A percentile compares a stretch with the other conserved stretches of the same genome.
These are phyloP conservation scores for Silybum marianum DNA, from an alignment of 129 eudicot genomes.

Conservation along the genomic window DNA sequence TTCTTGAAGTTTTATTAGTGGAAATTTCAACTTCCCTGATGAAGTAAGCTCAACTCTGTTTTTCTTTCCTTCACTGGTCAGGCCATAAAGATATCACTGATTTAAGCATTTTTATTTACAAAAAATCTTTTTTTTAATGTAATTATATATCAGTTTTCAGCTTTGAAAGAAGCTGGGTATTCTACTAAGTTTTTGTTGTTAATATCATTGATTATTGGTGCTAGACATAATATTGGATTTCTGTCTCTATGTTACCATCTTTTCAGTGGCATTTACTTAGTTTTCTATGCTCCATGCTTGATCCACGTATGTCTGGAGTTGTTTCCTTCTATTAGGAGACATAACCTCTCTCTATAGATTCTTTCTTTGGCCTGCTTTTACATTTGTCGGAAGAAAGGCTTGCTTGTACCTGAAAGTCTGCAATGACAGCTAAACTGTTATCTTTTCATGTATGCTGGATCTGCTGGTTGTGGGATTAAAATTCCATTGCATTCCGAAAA, in stretches of 20 bases:
- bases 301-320: neutral
- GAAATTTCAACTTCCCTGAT: neutral
- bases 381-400: neutral
- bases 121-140: neutral
- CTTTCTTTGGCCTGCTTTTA: neutral
- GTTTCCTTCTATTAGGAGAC: neutral
- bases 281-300: neutral
- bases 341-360: neutral
- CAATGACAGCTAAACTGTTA: neutral
- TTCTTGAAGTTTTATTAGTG: constrained; percentile 2
- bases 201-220: neutral
- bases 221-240: neutral
- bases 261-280: neutral
- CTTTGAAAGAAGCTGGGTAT: constrained; percentile 1
- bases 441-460: neutral
- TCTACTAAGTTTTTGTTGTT: neutral
- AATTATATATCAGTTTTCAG: neutral
- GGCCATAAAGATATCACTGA: neutral
- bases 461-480: neutral
- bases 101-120: constrained; percentile 13
- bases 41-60: constrained; percentile 16
- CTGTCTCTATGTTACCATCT: neutral
- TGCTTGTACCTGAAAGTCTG: neutral
- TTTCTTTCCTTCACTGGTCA: constrained; percentile 5
- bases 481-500: too few species aligned